These are phyloP conservation scores for Parastagonospora avenae DNA, from an alignment of 2,329 filamentous ascomycete species.

Conservation along the genomic window DNA sequence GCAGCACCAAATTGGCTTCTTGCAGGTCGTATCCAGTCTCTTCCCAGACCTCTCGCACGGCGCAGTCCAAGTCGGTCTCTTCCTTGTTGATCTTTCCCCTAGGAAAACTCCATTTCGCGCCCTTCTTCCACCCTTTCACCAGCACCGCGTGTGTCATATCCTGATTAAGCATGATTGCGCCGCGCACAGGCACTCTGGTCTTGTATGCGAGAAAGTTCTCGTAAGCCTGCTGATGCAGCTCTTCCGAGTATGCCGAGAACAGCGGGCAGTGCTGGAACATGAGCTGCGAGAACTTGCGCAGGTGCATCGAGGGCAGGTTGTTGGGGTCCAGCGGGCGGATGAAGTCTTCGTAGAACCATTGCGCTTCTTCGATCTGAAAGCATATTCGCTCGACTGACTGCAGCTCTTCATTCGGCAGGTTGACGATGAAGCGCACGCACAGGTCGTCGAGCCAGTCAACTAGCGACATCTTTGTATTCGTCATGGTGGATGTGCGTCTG, in stretches of 20 bases:
- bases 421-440: conserved; percentile 97
- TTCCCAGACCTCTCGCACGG: conserved; percentile 91
- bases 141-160: conserved; percentile 93
- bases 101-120: conserved; percentile 94
- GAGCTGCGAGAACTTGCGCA: conserved; percentile 83
- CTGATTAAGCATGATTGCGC: conserved; percentile 89
- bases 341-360: conserved; percentile 99
- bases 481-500: conserved; percentile 61
- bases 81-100: conserved; percentile 98
- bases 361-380: conserved; percentile 98
- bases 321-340: conserved; percentile 86
- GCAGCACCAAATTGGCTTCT: conserved; percentile 74
- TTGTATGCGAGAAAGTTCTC: conserved; percentile 95
- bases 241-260: conserved; percentile 77
- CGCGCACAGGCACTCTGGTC: conserved; percentile 88
- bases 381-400: conserved; percentile 91
- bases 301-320: conserved; percentile 79
- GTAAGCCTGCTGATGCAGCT: conserved; percentile 81
- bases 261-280: conserved; percentile 96
- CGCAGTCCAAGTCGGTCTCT: conserved; percentile 91
- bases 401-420: conserved; percentile 89
- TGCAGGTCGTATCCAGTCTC: conserved; percentile 90
- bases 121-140: conserved; percentile 98
- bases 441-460: conserved; percentile 98
- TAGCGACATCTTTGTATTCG: conserved; percentile 79